Percentiles rank a stretch among this genome's conserved stretches.
phyloP scores from a whole-genome alignment of 1,284 basidiomycete species.

The Neolentinus lepideus region DNA sequence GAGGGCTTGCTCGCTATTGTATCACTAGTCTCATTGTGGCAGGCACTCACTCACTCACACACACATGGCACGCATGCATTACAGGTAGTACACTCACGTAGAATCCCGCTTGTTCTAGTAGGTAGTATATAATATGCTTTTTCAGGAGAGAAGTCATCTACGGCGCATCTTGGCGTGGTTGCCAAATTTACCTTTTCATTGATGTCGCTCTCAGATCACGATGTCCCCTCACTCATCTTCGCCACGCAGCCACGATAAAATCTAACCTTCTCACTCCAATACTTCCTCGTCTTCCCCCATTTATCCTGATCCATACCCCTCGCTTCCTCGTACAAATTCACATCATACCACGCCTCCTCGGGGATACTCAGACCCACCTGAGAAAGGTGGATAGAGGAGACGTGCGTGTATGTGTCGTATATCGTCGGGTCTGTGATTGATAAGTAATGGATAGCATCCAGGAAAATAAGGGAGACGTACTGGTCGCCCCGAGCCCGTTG shows the following conservation, averaged over 20 bases:
- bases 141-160: background rate
- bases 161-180: background rate
- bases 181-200: background rate
- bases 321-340: constrained; percentile 53
- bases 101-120: background rate
- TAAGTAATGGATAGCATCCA: background rate
- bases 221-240: background rate
- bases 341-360: constrained; percentile 66
- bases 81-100: background rate
- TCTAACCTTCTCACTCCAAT: constrained; percentile 38
- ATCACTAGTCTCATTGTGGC: background rate
- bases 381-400: constrained; percentile 82
- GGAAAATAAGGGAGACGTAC: constrained; percentile 33
- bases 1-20: background rate
- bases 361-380: constrained; percentile 55
- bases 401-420: constrained; percentile 88
- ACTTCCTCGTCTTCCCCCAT: constrained; percentile 68
- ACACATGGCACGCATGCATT: background rate
- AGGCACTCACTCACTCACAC: background rate
- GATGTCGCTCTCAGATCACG: background rate
- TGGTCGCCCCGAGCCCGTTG: constrained; percentile 94
- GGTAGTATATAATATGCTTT: background rate
- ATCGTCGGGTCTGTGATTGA: constrained; percentile 64
- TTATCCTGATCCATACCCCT: constrained; percentile 37
- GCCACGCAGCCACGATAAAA: constrained; percentile 4